Base-by-base conservation (phyloP, 1,139 yeast genomes). In the Komagataea norvegica region DNA sequence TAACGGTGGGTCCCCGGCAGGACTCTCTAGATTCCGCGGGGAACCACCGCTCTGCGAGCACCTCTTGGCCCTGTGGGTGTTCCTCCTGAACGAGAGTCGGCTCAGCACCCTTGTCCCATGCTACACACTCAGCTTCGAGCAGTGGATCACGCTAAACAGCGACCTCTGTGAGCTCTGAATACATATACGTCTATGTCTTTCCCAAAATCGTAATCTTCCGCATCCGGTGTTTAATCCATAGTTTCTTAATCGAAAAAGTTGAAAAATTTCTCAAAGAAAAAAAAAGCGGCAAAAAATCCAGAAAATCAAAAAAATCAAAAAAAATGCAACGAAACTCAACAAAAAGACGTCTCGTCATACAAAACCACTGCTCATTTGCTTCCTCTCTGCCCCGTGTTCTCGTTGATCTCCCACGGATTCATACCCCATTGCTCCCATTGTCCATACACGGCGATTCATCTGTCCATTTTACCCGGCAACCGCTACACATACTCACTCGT, bases 41-140 rank as follows among this genome's bases (percentile, higher is more conserved):
- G n/a, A n/a, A n/a, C n/a, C n/a, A 5, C 40, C 40, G 3, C 7
- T 33, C 5, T 37, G 40, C 19, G 16, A 29, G 20, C 37, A 37
- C 20, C 11, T 33, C 2, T 19, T 37, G 27, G 34, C 37, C 2
- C 14, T 30, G n/a, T 30, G 31, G 33, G 25, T 35, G 3, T 23
- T 11, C 27, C 21, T 20, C 14, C 6, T 27, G n/a, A 19, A 29
- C 30, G 9, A 10, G 14, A 13, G 9, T 10, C 20, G 13, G 10
- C 14, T 27, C 4, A 17, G 23, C n/a, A 22, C 18, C 6, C 24
- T 14, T 11, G 25, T 27, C 13, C 21, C 19, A 26, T 9, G 8
- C 11, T 8, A 11, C 7, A 14, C 3, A 11, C 11, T 35, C 9
- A 21, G 17, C 11, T n/a, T 29, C 10, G 29, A 30, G 8, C 15